Evolutionary conservation across 805 yeast genomes (phyloP), one percentile per base, ranked within the genome.

Genomic region (Cephaloascus albidus): DNA sequence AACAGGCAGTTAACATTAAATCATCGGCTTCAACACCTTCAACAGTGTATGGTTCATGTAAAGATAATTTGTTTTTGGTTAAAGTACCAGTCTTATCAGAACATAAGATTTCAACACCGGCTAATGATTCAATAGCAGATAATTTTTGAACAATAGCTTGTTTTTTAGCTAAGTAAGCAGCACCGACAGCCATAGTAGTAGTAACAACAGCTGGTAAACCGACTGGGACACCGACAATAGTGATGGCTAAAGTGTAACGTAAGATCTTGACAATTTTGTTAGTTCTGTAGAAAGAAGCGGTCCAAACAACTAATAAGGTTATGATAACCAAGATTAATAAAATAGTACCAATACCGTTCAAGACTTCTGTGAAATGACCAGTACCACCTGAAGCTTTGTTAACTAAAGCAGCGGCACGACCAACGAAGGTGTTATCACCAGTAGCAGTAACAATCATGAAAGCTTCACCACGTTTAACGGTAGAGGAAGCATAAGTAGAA

Each of bases 171-270:
- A 88, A 75, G 83, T 88, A 86, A 62, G 96, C 96, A 66, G 96
- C 97, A 81, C 97, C 97, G 70, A 89, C 97, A 68, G 97, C 97
- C 96, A 88, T 87, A 65, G 96, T 88, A 58, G 96, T 88, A 75
- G 96, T 88, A 53, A 87, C 96, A 61, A 88, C 96, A 65, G 95
- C 96, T 67, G 96, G 96, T 65, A 88, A 80, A 84, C 96, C 96
- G 53, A 88, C 96, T 65, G 96, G 96, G 55, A 88, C 96, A 82
- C 96, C 96, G 56, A 88, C 82, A 70, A 88, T 86, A 73, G 96
- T 88, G 67, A 88, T 87, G 54, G 95, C 96, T 63, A 88, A 73
- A 55, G 95, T 83, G 82, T 80, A 85, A 74, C 95, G 78, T 66
- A 88, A 76, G 70, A 88, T 85, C 55, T 80, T 72, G 58, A 88